These are phyloP conservation scores for Spiraea crenata DNA, from an alignment of 331 rosid genomes.

Conservation along the genomic window DNA sequence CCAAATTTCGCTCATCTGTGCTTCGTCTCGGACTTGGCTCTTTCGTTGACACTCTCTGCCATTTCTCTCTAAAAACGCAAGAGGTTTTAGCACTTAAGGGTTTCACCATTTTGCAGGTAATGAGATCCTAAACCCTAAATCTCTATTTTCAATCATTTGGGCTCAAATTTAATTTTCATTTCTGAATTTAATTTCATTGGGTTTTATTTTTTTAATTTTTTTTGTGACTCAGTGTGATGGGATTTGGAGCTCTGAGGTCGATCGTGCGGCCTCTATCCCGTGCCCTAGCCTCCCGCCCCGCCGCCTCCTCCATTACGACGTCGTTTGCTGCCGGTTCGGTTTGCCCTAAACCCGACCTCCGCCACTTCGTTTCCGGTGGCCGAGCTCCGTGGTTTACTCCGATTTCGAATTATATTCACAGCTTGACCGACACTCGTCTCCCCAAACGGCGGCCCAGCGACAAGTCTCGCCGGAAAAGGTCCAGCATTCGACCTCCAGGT, in stretches of 20 bases:
- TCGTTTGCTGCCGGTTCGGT: conserved; percentile 25
- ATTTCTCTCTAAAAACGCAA: too few relatives aligned
- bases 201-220: not conserved
- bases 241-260: conserved; percentile 50
- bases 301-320: conserved; percentile 1
- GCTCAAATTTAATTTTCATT: too few relatives aligned
- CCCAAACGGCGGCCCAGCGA: conserved; percentile 77
- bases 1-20: too few relatives aligned
- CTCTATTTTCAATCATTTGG: too few relatives aligned
- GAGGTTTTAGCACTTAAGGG: too few relatives aligned
- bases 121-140: too few relatives aligned
- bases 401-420: conserved; percentile 50
- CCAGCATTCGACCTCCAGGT: conserved; percentile 75
- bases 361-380: conserved; percentile 16
- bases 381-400: conserved; percentile 47
- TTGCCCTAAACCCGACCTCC: conserved; percentile 20
- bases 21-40: too few relatives aligned
- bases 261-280: conserved; percentile 45
- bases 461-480: conserved; percentile 73
- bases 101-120: too few relatives aligned
- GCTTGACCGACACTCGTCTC: conserved; percentile 83
- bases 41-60: too few relatives aligned
- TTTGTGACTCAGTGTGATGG: conserved; percentile 38
- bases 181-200: too few relatives aligned
- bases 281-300: conserved; percentile 24